Base-by-base conservation (phyloP, 129 eudicot species). In the Flaveria bidentis region DNA sequence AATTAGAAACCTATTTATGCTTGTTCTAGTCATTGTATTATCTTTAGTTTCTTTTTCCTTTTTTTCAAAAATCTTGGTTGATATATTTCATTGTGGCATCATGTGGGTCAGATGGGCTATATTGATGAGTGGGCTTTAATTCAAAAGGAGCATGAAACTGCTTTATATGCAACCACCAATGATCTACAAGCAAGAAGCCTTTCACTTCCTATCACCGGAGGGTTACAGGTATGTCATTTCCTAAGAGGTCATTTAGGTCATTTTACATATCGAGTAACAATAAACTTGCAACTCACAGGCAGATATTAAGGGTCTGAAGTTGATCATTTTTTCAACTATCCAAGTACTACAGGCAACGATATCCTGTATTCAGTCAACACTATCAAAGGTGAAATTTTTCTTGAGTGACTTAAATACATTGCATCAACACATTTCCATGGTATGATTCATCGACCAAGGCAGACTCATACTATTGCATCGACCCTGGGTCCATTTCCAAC, bases 181-280 rank as follows among this genome's bases (percentile, higher is more conserved):
- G 92, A 93, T 82, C 85, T 93, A 72, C 81, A 86, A 51, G 86
- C 92, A 13, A 83, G 91, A 85, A 83, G 92, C 69, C 74, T 93
- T 77, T 88, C 86, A 15, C 83, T 93, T 86, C 98, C 98, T 12
- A 75, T 87, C 71, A 83, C 82, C 10, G 88, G 78, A 76, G 90
- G 92, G 70, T 88, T 92, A 77, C 88, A 63, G 87, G 98, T 92
- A 88, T 76, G 87, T 13, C 58, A 42, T 73, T 72, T 23, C 14
- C 10, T 9, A 60, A 20, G 65, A 81, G 26, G 22, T 41, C 68
- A 13, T 11, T 16, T 20, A 58, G 10, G 62, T 81, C 39, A 23
- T 10, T 61, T 81, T 2, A 30, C 20, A 57, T 55, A 67, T 70
- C 22, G 56, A 52, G 12, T 60, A 74, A 52, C 30, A 56, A 51